Evolutionary conservation across 2,329 filamentous ascomycete genomes (phyloP), one percentile per base, ranked within the genome.

Genomic region (Talaromyces sp.): DNA sequence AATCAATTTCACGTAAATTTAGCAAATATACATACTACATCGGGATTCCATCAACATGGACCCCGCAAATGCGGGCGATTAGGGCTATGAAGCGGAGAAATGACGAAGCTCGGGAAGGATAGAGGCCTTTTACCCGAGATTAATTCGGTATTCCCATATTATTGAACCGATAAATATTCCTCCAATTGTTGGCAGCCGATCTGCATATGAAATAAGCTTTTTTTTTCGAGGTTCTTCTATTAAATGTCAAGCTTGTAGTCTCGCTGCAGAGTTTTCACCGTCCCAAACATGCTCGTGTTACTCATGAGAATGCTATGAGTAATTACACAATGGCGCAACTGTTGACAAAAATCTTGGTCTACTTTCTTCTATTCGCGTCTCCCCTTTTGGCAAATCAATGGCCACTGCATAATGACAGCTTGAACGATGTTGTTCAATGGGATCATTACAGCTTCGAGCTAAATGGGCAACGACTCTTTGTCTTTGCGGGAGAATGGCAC

Each of bases 401-500:
- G 49, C 49, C 49, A 52, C 49, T 52, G 24, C 49, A 52, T 8
- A 52, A 52, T n/a, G 16, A 52, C 49, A 52, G 49, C 27, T 52
- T 52, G 3, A 52, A 52, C 27, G 59, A 70, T 24, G 68, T 69
- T 2, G 83, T 85, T 1, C 76, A 83, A 72, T 85, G 83, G 84
- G 83, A 85, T 66, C 79, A 83, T 63, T 84, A 83, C 71, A 85
- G 82, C 71, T 82, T 85, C 69, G 78, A 81, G 35, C 72, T 85
- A 62, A 81, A 85, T 60, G 81, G 80, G 33, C 78, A 85, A 68
- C 75, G 83, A 22, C 71, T 85, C 5, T 85, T 84, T 68, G 74
- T 86, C 50, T 85, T 83, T 70, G 80, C 81, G 14, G 84, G 84
- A 45, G 84, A 86, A 69, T 80, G 86, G 24, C 83, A 86, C 68